Evolutionary conservation across 1,284 basidiomycete species (phyloP).

Genomic region (Ceratobasidium sp.): DNA sequence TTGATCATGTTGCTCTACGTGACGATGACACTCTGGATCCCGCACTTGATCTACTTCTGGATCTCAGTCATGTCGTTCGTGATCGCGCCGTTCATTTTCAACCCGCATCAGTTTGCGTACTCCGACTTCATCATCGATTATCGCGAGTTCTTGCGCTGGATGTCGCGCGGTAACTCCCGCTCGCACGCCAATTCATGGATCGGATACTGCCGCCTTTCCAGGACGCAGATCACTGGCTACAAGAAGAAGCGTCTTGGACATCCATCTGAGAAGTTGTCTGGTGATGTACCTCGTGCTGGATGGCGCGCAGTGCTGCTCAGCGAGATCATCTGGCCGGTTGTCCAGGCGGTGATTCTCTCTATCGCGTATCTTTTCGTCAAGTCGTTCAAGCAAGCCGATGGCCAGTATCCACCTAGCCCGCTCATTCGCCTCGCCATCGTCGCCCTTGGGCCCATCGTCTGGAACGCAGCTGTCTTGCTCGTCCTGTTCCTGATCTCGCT

Average conservation of each 20-base stretch:
- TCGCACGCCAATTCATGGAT: constrained; percentile 99
- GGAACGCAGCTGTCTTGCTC: constrained; percentile 90
- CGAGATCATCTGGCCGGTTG: constrained; percentile 85
- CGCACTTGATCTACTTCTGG: constrained; percentile 96
- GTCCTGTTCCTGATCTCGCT: constrained; percentile 88
- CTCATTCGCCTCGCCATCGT: constrained; percentile 93
- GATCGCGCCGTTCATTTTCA: constrained; percentile 93
- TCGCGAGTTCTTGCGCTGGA: constrained; percentile 95
- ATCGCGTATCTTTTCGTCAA: constrained; percentile 67
- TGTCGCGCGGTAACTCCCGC: constrained; percentile 94
- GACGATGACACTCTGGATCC: constrained; percentile 87
- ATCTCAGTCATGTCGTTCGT: constrained; percentile 86
- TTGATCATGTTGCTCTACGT: constrained; percentile 90
- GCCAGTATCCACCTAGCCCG: constrained; percentile 70
- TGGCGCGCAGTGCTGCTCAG: constrained; percentile 90
- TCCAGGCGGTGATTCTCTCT: constrained; percentile 83
- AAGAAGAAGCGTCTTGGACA: constrained; percentile 95
- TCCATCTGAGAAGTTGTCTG: constrained; percentile 92
- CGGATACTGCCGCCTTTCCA: constrained; percentile 91
- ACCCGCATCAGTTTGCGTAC: constrained; percentile 95
- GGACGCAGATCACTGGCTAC: constrained; percentile 96
- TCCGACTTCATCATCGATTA: constrained; percentile 97
- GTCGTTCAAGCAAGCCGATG: constrained; percentile 78
- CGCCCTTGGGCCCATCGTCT: constrained; percentile 92
- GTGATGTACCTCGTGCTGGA: constrained; percentile 87